Conservation (phyloP, 2,329 filamentous ascomycete species). For the Neocatenulostroma microsporum region DNA sequence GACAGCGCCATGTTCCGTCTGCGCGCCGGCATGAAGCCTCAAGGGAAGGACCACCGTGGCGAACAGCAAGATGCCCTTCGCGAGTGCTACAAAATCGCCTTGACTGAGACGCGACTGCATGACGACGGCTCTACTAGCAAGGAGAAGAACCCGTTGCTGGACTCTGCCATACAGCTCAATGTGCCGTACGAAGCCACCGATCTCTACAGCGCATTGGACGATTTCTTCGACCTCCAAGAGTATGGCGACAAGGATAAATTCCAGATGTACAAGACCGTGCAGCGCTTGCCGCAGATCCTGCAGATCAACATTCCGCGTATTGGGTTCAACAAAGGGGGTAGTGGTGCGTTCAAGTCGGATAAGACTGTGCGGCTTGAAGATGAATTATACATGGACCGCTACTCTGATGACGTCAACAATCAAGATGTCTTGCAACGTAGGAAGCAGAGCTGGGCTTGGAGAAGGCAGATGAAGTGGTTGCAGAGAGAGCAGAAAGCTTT, state of each 20-base stretch:
- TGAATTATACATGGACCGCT: constrained; percentile 78
- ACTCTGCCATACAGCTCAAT: constrained; percentile 59
- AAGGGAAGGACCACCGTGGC: constrained; percentile 53
- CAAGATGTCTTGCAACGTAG: constrained; percentile 57
- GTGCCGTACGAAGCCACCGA: constrained; percentile 52
- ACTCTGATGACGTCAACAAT: constrained; percentile 61
- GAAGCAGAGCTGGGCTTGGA: constrained; percentile 66
- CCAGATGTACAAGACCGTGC: constrained; percentile 61
- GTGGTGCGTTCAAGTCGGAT: constrained; percentile 60
- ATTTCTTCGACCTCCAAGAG: constrained; percentile 72
- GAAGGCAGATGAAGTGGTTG: constrained; percentile 47
- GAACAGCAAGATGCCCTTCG: constrained; percentile 62
- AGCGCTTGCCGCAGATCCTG: constrained; percentile 61
- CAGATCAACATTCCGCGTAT: constrained; percentile 85
- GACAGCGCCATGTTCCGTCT: constrained; percentile 84
- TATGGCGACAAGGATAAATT: constrained; percentile 53
- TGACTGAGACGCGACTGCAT: constrained; percentile 15
- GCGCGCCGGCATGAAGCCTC: constrained; percentile 75
- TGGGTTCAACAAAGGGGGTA: constrained; percentile 56
- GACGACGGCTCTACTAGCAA: constrained; percentile 13
- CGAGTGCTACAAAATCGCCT: constrained; percentile 22
- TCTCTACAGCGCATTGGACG: constrained; percentile 78
- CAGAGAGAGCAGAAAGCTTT: constrained; percentile 25
- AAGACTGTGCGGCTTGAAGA: constrained; percentile 73
- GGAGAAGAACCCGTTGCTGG: constrained; percentile 12